phyloP scores from a whole-genome alignment of 768 basidiomycete species.

The Cyathus striatus region DNA sequence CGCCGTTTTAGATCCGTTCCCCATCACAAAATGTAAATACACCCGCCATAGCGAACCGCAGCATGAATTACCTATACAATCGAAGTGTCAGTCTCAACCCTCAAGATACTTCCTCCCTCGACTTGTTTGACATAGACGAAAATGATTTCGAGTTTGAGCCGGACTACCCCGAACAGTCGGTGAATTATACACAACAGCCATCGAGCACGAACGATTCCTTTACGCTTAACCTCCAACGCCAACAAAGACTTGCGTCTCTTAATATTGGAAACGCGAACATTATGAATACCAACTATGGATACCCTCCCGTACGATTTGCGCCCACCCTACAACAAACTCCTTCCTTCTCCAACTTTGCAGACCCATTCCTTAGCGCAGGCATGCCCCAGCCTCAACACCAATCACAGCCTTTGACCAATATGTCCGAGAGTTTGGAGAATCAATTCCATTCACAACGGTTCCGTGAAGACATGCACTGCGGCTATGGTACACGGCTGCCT shows the following conservation, averaged over 20 bases:
- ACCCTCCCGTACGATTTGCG: too few relatives aligned
- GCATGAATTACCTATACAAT: not conserved
- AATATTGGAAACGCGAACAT: not conserved
- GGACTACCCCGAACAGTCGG: slow-evolving; percentile 15
- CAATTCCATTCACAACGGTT: slow-evolving; percentile 34
- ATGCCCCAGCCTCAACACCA: slow-evolving; percentile 20
- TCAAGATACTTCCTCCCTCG: slow-evolving; percentile 37
- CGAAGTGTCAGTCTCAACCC: slow-evolving; percentile 27
- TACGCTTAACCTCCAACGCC: slow-evolving; percentile 20
- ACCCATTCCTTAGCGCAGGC: slow-evolving; percentile 33
- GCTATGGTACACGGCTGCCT: not conserved
- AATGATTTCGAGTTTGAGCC: slow-evolving; percentile 53
- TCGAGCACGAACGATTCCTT: not conserved
- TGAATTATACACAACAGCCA: not conserved
- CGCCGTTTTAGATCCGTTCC: slow-evolving; percentile 27
- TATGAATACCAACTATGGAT: slow-evolving; percentile 19
- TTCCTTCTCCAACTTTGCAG: slow-evolving; percentile 24
- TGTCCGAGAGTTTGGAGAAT: slow-evolving; percentile 37
- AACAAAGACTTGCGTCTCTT: slow-evolving; percentile 9
- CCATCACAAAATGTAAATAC: slow-evolving; percentile 21
- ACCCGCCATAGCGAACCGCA: not conserved
- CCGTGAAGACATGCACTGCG: slow-evolving; percentile 1
- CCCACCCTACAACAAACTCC: too few relatives aligned
- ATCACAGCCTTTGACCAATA: slow-evolving; percentile 5
- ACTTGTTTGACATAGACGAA: slow-evolving; percentile 75